Evolutionary conservation across 768 basidiomycete genomes (phyloP).

Genomic region (Antrodiella citrinella): DNA sequence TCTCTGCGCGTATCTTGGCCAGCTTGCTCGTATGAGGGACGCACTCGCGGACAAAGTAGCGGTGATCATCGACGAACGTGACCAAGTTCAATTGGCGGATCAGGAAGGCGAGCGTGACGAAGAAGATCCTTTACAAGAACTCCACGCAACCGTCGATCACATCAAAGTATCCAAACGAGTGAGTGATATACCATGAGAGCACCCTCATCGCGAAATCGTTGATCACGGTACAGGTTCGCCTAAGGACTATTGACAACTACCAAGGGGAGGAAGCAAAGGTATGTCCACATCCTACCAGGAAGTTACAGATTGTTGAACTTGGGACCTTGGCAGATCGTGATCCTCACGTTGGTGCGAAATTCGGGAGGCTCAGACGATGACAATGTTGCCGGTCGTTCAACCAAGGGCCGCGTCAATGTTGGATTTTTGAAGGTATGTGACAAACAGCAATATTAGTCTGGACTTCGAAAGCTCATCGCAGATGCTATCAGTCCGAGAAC

Average conservation of each 20-base stretch:
- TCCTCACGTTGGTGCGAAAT: slow-evolving; percentile 70
- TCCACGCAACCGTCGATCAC: slow-evolving; percentile 27
- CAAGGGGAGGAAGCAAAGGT: slow-evolving; percentile 69
- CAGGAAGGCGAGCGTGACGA: slow-evolving; percentile 36
- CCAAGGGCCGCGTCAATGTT: slow-evolving; percentile 28
- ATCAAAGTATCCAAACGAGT: slow-evolving; percentile 49
- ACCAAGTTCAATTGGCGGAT: slow-evolving; percentile 46
- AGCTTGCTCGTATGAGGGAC: slow-evolving; percentile 37
- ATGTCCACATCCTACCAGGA: slow-evolving; percentile 1
- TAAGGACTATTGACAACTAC: slow-evolving; percentile 73
- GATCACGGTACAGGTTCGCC: slow-evolving; percentile 37
- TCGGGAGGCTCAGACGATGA: slow-evolving; percentile 38
- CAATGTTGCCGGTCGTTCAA: not conserved
- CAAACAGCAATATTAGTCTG: not conserved
- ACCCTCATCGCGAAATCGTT: not conserved
- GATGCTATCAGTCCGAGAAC: slow-evolving; percentile 40
- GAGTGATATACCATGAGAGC: slow-evolving; percentile 9
- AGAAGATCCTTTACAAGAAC: not conserved
- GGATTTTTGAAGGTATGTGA: slow-evolving; percentile 62
- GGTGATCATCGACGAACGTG: slow-evolving; percentile 62
- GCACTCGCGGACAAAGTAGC: slow-evolving; percentile 40
- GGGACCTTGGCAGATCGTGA: slow-evolving; percentile 34
- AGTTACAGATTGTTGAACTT: too few species aligned
- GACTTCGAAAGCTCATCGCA: not conserved
- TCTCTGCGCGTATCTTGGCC: slow-evolving; percentile 46